Evolutionary conservation across 2,329 filamentous ascomycete species (phyloP), one percentile per base, ranked within the genome.

Genomic region (Xylaria polymorpha): DNA sequence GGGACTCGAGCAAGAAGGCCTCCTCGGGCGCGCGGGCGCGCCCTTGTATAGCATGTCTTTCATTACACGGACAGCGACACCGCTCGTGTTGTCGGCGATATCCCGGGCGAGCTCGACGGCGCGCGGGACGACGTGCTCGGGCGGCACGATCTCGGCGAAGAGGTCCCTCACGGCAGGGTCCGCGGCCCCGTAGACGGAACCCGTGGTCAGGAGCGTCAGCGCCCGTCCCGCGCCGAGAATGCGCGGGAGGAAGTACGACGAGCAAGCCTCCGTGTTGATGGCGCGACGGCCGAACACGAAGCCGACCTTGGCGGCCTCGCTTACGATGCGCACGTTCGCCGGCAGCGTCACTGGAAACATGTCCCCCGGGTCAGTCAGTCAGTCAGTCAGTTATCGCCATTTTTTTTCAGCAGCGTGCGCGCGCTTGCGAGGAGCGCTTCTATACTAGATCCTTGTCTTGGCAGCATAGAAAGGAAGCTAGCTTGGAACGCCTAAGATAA

Each of bases 241-340:
- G 0, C 90, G 86, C 2, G 92, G 91, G 43, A 94, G 83, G 82
- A 92, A 94, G 79, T 87, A 94, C 9, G 88, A 90, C 60, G 86
- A 89, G 76, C 87, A 90, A 0, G 90, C 91, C 79, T 94, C 92
- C 87, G 92, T 90, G 68, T 88, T 84, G 74, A 94, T 84, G 0
- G 91, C 92, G 51, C 91, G 85, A 32, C 91, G 86, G 29, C 86
- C 85, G 78, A 94, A 94, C 20, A 93, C 91, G 77, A 94, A 92
- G 61, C 91, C 92, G 71, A 94, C 86, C 76, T 91, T 91, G 1
- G 91, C 89, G 12, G 81, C 80, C 48, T 81, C 77, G 72, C 86
- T 88, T 48, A 83, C 87, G 70, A 91, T 74, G 60, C 85, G 82
- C 61, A 87, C 82, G 58, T 82, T 83, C 61, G 85, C 85, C 1